Base-by-base conservation (phyloP, 305 asterid genomes). In the Euphrasia arctica region DNA sequence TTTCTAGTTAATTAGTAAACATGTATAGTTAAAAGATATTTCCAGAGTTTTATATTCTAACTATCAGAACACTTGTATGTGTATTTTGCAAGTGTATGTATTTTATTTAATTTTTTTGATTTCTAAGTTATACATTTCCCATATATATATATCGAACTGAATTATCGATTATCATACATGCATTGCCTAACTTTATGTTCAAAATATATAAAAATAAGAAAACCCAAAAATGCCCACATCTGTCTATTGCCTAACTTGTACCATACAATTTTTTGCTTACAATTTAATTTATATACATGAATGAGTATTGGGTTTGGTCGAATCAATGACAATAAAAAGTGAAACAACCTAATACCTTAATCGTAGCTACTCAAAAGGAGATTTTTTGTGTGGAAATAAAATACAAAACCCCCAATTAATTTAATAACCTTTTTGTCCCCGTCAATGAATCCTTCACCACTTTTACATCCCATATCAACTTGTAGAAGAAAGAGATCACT, bases 231-330 rank as follows among this genome's bases (percentile, higher is more conserved):
- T 29, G 22, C 11, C 41, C 15, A 28, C 31, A 36, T 62, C 39
- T 64, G 51, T 52, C 41, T 18, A 65, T 39, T 11, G 70, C 62
- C 62, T 25, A 54, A 50, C 75, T 45, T 42, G 43, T 9, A 25
- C 9, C 9, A 5, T 36, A 18, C 22, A 18, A 18, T 18, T 18
- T 18, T 18, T 18, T 18, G 22, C 22, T 18, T 18, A 18, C 22
- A 18, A 18, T 18, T 18, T 18, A 18, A 18, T 18, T 18, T 18
- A 18, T 36, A 5, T 36, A 54, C 15, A 63, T 41, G 58, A 51
- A 52, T 52, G 58, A 63, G 49, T 68, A 74, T 18, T 73, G 79
- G 72, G 76, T 71, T 76, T 62, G 81, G 81, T 67, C 22, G 43
- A 58, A 12, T n/a, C 57, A 63, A 60, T 72, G 64, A 59, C 29